Evolutionary conservation across 1,139 yeast genomes (phyloP).

Genomic region (Entelexis sorbosivorans): DNA sequence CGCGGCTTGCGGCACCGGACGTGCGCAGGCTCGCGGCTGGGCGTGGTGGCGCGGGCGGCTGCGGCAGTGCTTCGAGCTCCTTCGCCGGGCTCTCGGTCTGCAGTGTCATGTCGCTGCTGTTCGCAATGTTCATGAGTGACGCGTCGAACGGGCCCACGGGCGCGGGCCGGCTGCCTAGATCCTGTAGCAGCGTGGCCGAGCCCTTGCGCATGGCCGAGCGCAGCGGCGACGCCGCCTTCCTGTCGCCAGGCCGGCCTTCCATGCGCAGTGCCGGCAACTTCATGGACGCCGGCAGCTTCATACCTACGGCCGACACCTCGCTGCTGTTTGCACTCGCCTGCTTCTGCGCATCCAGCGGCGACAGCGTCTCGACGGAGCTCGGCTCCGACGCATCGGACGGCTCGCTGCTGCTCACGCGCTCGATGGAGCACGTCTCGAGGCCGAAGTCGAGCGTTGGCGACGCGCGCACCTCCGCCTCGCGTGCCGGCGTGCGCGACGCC

Average conservation of each 20-base stretch:
- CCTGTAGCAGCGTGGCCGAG: not conserved
- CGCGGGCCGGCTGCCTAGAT: not conserved
- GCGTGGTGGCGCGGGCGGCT: not conserved
- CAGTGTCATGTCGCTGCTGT: not conserved
- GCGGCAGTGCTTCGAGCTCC: not conserved
- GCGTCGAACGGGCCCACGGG: not conserved
- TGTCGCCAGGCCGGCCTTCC: not conserved
- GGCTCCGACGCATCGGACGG: not conserved
- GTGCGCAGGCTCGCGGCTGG: no score
- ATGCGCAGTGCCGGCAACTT: not conserved
- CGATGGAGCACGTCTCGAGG: not conserved
- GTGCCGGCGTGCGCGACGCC: not conserved
- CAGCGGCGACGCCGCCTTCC: not conserved
- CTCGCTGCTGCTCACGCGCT: not conserved
- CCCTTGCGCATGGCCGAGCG: constrained; percentile 4
- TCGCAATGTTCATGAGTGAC: not conserved
- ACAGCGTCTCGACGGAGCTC: not conserved
- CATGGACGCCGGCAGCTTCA: not conserved
- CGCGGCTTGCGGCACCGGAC: not conserved
- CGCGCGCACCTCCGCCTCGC: not conserved
- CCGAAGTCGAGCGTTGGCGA: not conserved
- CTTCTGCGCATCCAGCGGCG: not conserved
- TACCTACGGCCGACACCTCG: not conserved
- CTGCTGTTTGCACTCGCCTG: not conserved
- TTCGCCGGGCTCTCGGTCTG: not conserved